These are phyloP conservation scores for Rhexocercosporidium sp. DNA, from an alignment of 2,329 filamentous ascomycete species.

Conservation along the genomic window DNA sequence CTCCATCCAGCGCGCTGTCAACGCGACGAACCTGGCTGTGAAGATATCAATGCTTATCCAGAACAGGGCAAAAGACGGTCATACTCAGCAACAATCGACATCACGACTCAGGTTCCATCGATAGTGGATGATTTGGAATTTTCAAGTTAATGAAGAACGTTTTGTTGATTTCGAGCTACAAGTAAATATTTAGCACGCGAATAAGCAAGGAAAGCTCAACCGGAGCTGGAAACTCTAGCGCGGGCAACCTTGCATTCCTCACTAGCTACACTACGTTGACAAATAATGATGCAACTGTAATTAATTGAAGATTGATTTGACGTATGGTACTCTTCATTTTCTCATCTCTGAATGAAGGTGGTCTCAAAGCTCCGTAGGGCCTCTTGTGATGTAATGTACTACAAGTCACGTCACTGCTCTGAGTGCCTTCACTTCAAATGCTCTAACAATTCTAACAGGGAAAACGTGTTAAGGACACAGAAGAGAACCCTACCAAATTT, in stretches of 20 bases:
- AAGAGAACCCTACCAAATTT: not conserved
- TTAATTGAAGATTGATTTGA: too few relatives aligned
- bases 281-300: too few relatives aligned
- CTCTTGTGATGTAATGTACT: too few relatives aligned
- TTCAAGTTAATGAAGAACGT: not conserved
- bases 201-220: constrained; percentile 6
- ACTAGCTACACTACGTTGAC: not conserved
- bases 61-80: constrained; percentile 21
- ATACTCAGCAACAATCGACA: constrained; percentile 55
- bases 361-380: too few relatives aligned
- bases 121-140: not conserved
- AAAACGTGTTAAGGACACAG: not conserved
- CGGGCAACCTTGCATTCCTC: not conserved
- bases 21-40: constrained; percentile 61
- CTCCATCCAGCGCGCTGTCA: constrained; percentile 69
- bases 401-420: too few relatives aligned
- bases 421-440: too few relatives aligned
- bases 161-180: not conserved
- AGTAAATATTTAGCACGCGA: constrained; percentile 11
- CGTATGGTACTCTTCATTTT: too few relatives aligned
- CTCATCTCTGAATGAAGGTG: too few relatives aligned
- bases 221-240: not conserved
- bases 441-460: too few relatives aligned
- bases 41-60: constrained; percentile 13
- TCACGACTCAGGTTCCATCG: constrained; percentile 31